Base-by-base conservation (phyloP, 2,329 filamentous ascomycete genomes). In the Calonectria naviculata region DNA sequence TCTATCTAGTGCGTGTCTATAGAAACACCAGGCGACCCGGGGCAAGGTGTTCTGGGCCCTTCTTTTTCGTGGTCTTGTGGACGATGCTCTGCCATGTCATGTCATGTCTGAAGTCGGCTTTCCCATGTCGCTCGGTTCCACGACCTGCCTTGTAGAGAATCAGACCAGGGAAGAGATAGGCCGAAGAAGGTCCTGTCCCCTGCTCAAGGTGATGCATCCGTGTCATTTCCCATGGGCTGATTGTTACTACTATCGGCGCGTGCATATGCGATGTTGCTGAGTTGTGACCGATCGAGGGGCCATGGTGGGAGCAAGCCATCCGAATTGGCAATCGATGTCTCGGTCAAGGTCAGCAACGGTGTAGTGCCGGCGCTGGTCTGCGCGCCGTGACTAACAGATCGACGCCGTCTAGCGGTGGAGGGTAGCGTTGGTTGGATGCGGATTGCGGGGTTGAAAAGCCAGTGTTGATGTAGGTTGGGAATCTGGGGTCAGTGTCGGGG, bases 341-440 rank as follows among this genome's bases (percentile, higher is more conserved):
- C 65, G 65, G 65, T 52, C 65, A 62, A 54, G 24, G 21, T 61
- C 36, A 67, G 42, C 42, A 60, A 28, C 17, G 31, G 12, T 31
- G 29, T 67, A 60, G 52, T 47, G 64, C n/a, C 38, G 46, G 36
- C 24, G 60, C 60, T 28, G 66, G 58, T 56, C 58, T 64, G 49
- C 29, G 65, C 54, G 54, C 44, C 41, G 63, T 44, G 66, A 68
- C 66, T 56, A 54, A 56, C 34, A 63, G 73, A 73, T 75, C 49
- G 54, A 74, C 71, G 63, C 68, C 60, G 47, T 73, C 70, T 54
- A 75, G 34, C 10, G 34, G 69, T 70, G 74, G 70, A 71, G 75
- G 71, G 71, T 76, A 41, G 67, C 67, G 34, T 52, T 58, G 41
- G 26, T 24, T 24, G 56, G 56, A 58, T 44, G 56, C 47, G 38